Evolutionary conservation across 805 yeast species (phyloP).

Genomic region (Lipomyces mesembrius): DNA sequence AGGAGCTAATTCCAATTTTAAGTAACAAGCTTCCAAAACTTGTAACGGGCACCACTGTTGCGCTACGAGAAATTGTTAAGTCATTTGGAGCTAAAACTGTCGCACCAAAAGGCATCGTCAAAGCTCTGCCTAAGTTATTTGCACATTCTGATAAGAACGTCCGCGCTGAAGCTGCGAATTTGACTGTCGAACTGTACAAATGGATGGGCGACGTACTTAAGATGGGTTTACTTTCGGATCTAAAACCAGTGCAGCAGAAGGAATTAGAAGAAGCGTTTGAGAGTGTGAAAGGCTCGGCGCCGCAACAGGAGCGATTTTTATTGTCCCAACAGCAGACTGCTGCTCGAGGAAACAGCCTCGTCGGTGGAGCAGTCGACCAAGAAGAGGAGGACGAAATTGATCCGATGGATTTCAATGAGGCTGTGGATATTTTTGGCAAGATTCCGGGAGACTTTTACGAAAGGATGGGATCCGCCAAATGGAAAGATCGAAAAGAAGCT

Average conservation of each 20-base stretch:
- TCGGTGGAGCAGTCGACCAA: slow-evolving; percentile 39
- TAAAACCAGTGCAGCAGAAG: slow-evolving; percentile 91
- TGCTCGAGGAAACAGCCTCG: slow-evolving; percentile 29
- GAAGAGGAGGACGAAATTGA: slow-evolving; percentile 55
- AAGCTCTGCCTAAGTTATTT: slow-evolving; percentile 67
- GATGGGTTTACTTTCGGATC: slow-evolving; percentile 62
- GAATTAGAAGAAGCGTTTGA: slow-evolving; percentile 76
- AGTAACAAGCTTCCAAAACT: slow-evolving; percentile 74
- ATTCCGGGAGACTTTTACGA: slow-evolving; percentile 66
- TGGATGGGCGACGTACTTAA: slow-evolving; percentile 74
- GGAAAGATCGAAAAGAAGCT: slow-evolving; percentile 92
- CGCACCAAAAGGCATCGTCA: slow-evolving; percentile 61
- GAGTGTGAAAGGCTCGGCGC: slow-evolving; percentile 47
- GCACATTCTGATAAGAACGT: slow-evolving; percentile 87
- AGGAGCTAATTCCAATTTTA: slow-evolving; percentile 65
- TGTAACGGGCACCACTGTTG: slow-evolving; percentile 66
- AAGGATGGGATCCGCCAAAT: slow-evolving; percentile 64
- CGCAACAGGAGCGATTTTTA: slow-evolving; percentile 60
- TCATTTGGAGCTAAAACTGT: slow-evolving; percentile 68
- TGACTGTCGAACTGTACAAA: slow-evolving; percentile 70
- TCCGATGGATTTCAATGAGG: slow-evolving; percentile 71
- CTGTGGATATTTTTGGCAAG: slow-evolving; percentile 67
- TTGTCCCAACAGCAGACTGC: slow-evolving; percentile 57
- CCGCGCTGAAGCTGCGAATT: slow-evolving; percentile 71
- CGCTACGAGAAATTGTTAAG: slow-evolving; percentile 59